Base-by-base conservation (phyloP, 352 stramenopile genomes). In the Globisporangium cylindrosporum region DNA sequence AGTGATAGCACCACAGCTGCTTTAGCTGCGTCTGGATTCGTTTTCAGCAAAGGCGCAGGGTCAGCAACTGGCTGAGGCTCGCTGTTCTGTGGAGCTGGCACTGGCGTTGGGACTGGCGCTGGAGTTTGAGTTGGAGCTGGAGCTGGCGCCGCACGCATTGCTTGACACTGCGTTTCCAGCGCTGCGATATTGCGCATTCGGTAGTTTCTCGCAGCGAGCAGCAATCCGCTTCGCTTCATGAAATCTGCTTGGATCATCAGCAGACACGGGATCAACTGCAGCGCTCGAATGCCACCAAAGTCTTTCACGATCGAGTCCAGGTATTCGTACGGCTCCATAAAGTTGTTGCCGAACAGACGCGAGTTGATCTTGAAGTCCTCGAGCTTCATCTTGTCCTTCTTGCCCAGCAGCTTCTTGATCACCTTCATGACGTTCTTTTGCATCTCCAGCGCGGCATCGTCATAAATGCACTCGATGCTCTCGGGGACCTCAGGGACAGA, bases 281-380 rank as follows among this genome's bases (percentile, higher is more conserved):
- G 73, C 14, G 84, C 76, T 20, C 84, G 76, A 58, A 91, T 76
- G 0, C 62, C 64, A 24, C 80, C 74, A n/a, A 94, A 72, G n/a
- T 87, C 77, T 15, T 81, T 77, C 24, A 86, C 77, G 15, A 93
- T 71, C n/a, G 71, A 78, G n/a, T 91, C 75, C 43, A 92, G 24
- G 57, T 91, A 94, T 57, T 88, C 83, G 48, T 76, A 61, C 0
- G 81, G 64, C 49, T 93, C 86, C 84, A 94, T 91, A 51, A 92
- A 93, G 65, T 88, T 83, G 73, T 89, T 93, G 38, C 86, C 86
- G 70, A 80, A 91, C 10, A 94, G 73, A 0, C 82, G 80, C 36
- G 84, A 82, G 55, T 92, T 94, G 57, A 89, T 86, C 76, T 93
- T 94, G 67, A 94, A 94, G 36, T 93, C 86, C 62, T 92, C 80